Percentiles rank a stretch among this genome's conserved stretches.
Conservation (phyloP, 2,329 filamentous ascomycete species). For the Venturiaceae sp. region DNA sequence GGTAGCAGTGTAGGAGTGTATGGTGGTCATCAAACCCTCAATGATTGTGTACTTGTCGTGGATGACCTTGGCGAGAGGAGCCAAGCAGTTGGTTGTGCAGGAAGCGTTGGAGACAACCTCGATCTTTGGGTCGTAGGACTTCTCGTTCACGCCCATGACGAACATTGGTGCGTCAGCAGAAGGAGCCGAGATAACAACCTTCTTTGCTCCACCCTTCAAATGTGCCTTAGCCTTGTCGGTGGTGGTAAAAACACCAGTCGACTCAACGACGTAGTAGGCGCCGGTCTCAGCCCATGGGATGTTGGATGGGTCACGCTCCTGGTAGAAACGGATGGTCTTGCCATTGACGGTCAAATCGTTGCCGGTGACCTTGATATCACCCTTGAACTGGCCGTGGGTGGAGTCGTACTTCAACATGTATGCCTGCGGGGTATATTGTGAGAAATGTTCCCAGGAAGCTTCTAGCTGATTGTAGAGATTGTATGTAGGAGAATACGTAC, state of each 20-base stretch:
- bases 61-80: slow-evolving; percentile 97
- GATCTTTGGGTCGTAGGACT: slow-evolving; percentile 82
- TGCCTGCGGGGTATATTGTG: slow-evolving; percentile 50
- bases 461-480: neutral
- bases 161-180: slow-evolving; percentile 98
- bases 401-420: slow-evolving; percentile 99
- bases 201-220: slow-evolving; percentile 95
- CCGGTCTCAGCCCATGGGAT: slow-evolving; percentile 87
- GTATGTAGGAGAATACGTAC: slow-evolving; percentile 52
- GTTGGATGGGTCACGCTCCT: slow-evolving; percentile 75
- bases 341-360: slow-evolving; percentile 78
- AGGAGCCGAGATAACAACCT: slow-evolving; percentile 76
- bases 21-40: slow-evolving; percentile 99
- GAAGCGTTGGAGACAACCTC: slow-evolving; percentile 98
- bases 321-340: slow-evolving; percentile 93
- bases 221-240: slow-evolving; percentile 90
- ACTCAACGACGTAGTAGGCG: slow-evolving; percentile 93
- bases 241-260: slow-evolving; percentile 98
- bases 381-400: slow-evolving; percentile 95
- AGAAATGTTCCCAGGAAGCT: too few species aligned
- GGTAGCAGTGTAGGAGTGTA: slow-evolving; percentile 99
- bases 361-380: slow-evolving; percentile 65
- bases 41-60: slow-evolving; percentile 96
- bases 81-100: slow-evolving; percentile 99
- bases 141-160: slow-evolving; percentile 98